Conservation (phyloP, 768 basidiomycete species). For the Mycena metata region DNA sequence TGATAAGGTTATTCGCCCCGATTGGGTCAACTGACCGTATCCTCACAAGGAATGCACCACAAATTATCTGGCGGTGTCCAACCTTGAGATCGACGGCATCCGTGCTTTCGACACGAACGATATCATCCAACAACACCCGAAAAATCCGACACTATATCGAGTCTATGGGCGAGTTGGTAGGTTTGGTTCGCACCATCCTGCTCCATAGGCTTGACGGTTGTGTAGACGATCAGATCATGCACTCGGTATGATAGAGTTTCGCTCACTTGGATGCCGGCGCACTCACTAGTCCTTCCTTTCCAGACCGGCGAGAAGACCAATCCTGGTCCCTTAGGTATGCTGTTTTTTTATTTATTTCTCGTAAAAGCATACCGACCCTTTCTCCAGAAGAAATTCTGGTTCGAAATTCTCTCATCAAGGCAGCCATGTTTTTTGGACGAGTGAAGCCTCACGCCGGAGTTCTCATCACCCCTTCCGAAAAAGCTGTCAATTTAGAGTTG, state of each 20-base stretch:
- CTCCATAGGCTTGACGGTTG: not conserved
- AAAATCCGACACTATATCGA: conserved; percentile 5
- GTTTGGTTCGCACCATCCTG: not conserved
- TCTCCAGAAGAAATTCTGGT: conserved; percentile 6
- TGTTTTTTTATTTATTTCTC: not conserved
- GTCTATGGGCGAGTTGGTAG: conserved; percentile 20
- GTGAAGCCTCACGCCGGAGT: conserved; percentile 1
- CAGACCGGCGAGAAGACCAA: conserved; percentile 30
- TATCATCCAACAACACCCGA: conserved; percentile 19
- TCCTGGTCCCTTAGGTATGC: conserved; percentile 11
- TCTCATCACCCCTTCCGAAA: not conserved
- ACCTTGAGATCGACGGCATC: conserved; percentile 17
- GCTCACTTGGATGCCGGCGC: not conserved
- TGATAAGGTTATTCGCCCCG: too few relatives aligned
- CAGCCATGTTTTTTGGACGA: conserved; percentile 17
- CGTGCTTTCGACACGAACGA: conserved; percentile 17
- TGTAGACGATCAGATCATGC: conserved; percentile 26
- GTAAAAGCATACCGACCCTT: not conserved
- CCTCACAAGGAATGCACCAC: too few relatives aligned
- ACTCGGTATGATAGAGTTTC: not conserved
- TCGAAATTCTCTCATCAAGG: conserved; percentile 10
- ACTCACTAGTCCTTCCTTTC: not conserved
- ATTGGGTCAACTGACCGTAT: too few relatives aligned
- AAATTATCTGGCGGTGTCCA: not conserved
- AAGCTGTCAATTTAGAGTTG: not conserved